Evolutionary conservation across 768 basidiomycete species (phyloP), one percentile per base, ranked within the genome.

Genomic region (Russula emetica): DNA sequence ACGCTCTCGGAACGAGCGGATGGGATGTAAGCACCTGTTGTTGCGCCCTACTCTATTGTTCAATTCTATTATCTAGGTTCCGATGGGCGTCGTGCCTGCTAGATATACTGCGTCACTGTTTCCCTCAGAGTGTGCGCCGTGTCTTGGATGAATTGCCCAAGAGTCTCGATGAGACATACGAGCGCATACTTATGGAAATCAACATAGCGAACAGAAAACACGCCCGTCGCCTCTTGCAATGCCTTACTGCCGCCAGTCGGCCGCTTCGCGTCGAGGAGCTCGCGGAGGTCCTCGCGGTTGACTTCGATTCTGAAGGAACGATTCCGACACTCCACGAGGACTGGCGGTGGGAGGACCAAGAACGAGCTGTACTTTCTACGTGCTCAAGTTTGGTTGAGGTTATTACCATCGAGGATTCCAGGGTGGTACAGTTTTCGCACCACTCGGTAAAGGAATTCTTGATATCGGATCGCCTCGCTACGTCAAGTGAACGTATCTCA

Each of bases 181-280:
- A 40, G 6, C 38, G 38, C 38, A 40, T 40, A 16, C 16, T 40
- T 1, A 40, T 18, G 38, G 38, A 40, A 40, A 40, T 40, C 38
- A 40, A 7, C 38, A 18, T 40, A 0, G 38, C 38, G 38, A 40
- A 40, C 38, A 40, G 16, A 40, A 40, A 40, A 18, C 38, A 40
- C 38, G 38, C 62, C 26, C 51, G 16, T 28, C 50, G 49, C 2
- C 49, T 63, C 8, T 34, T 63, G 14, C 30, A 63, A 16, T 63
- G 62, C n/a, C 61, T 62, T 26, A 16, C 45, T 16, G 34, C 24
- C 5, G 24, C 61, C 7, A 10, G 32, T 30, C 45, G 45, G 9
- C 61, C 61, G 20, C 61, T 61, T 26, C 38, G 52, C 18, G 60
- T 61, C 3, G 44, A 53, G 22, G 60, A 61, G 10, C 52, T 55